A percentile compares a stretch with the other conserved stretches of the same genome.
These are phyloP conservation scores for Candida adriatica DNA, from an alignment of 805 yeast genomes.

Conservation along the genomic window DNA sequence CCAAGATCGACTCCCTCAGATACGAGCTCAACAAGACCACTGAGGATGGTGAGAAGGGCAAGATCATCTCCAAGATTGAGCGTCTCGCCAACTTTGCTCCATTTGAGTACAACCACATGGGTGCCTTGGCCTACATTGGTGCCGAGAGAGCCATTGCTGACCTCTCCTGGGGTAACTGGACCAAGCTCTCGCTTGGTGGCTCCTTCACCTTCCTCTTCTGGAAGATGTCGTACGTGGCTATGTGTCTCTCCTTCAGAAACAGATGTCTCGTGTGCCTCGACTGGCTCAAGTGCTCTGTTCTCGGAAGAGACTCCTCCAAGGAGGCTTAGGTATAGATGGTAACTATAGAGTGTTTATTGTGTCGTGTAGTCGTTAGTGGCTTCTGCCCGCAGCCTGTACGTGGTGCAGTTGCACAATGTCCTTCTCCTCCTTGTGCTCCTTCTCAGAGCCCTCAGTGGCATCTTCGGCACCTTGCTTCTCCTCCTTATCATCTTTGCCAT, in stretches of 20 bases:
- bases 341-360: no score
- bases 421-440: no score
- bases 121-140: conserved; percentile 92
- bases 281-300: conserved; percentile 81
- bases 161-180: conserved; percentile 71
- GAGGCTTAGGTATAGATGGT: conserved; percentile 15
- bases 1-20: conserved; percentile 54
- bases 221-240: conserved; percentile 89
- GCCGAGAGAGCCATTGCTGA: conserved; percentile 93
- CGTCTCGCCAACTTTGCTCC: conserved; percentile 44
- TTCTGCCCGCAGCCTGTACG: no score
- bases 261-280: conserved; percentile 80
- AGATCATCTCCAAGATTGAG: conserved; percentile 29
- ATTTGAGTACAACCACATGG: conserved; percentile 82
- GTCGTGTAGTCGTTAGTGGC: no score
- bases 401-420: no score
- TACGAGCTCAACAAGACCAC: conserved; percentile 32
- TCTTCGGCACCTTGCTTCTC: neutral
- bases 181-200: conserved; percentile 78
- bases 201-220: conserved; percentile 84
- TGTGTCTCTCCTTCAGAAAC: conserved; percentile 87
- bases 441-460: no score
- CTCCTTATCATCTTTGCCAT: conserved; percentile 1
- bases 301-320: conserved; percentile 75
- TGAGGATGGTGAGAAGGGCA: conserved; percentile 32